Evolutionary conservation across 2,329 filamentous ascomycete species (phyloP), one percentile per base, ranked within the genome.

Genomic region (Exophiala aquamarina): DNA sequence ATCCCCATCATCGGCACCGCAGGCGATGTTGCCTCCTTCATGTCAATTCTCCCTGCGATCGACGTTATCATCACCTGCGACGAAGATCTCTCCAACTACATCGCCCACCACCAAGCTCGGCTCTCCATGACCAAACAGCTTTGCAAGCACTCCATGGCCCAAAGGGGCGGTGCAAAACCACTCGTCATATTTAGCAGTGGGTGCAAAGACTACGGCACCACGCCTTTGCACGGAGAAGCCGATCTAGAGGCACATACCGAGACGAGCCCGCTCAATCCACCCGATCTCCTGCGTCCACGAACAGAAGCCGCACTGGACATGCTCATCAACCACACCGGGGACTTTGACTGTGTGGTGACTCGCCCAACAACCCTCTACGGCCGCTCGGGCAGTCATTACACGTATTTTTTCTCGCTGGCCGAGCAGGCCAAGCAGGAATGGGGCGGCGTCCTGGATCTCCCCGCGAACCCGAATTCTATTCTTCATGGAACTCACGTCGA

Each of bases 141-240:
- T 1, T 64, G 70, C 0, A 46, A 57, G 1, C 56, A 13, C 6
- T 45, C 50, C n/a, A 9, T 3, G 13, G 21, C 32, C 11, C 15
- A 57, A 3, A 70, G 66, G 18, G 66, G 64, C 19, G 44, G 51
- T 2, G 48, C 61, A 4, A 68, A 61, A 14, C 69, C 73, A 0
- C 58, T 77, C 1, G 67, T 77, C 3, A 64, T 77, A 2, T 70
- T 70, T 57, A 71, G 67, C 8, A 74, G 70, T 2, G 74, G 75
- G 0, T 77, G 74, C 59, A 77, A 77, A 48, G 74, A 77, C 58
- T 77, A 77, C 50, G 73, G 74, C 2, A 61, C 52, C 4, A 61
- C 53, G 1, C 44, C 41, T 4, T 45, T 64, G 1, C 65, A 73
- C 39, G 67, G 66, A 2, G 60, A 65, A 0, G 52, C 63, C 0